Base-by-base conservation (phyloP, 495 filamentous ascomycete species). In the Aspergillus bertholletiae region DNA sequence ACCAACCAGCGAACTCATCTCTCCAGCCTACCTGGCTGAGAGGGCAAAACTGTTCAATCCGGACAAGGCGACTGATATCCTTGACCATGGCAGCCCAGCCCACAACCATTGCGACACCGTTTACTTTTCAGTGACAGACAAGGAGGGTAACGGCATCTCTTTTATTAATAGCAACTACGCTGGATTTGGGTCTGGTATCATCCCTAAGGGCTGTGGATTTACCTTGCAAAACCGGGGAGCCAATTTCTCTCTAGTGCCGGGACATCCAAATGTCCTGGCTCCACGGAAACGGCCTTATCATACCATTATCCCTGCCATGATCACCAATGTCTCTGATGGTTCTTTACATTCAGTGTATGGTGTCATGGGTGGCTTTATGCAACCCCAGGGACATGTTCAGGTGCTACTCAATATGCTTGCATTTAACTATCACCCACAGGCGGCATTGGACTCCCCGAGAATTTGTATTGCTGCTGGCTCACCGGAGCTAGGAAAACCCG, bases 321-420 rank as follows among this genome's bases (percentile, higher is more conserved):
- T 94, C 44, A 97, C 94, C 3, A 88, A 91, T 56, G 63, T 82
- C 1, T 76, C 72, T 15, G 90, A 93, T 58, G 80, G 79, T 18
- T 83, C 76, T 17, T 70, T 98, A 53, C 88, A 96, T 64, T 84
- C 82, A 35, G 89, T 96, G 0, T 96, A 90, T 59, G 95, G 94
- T 44, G 92, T 96, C 46, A 97, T 97, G 94, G 94, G 94, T 56
- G 94, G 94, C 28, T 96, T 92, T 71, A 97, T 98, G 95, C 94
- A 98, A 75, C 94, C 94, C 0, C 94, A 97, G 74, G 94, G 94
- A 9, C 94, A 98, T 64, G 89, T 97, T 13, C 94, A 98, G 70
- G 90, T 97, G 2, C 72, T 98, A 48, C 79, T 97, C 7, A 96
- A 96, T 53, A 90, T 95, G 84, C 69, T 96, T 3, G 84, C 88